A percentile compares a stretch with the other conserved stretches of the same genome.
phyloP scores from a whole-genome alignment of 305 asterid genomes.

The Rubia peregrina region DNA sequence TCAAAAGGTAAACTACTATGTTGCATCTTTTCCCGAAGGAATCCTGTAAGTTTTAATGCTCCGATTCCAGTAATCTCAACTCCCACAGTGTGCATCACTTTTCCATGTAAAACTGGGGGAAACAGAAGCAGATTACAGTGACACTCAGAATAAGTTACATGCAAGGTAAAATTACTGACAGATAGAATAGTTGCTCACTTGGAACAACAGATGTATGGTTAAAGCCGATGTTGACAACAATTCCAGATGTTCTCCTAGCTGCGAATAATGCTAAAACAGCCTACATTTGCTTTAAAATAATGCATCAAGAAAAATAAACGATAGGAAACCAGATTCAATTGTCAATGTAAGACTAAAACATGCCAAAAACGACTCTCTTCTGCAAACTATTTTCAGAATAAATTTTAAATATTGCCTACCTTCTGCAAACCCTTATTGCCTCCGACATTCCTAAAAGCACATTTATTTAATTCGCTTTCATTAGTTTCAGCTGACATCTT shows the following conservation, averaged over 20 bases:
- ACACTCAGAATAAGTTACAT: not conserved
- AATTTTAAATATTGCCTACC: no score
- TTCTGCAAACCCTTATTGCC: no score
- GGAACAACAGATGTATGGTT: conserved; percentile 92
- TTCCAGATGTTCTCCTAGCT: conserved; percentile 82
- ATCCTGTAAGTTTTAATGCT: conserved; percentile 89
- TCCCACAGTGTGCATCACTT: conserved; percentile 82
- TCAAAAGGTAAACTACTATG: conserved; percentile 62
- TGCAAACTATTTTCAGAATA: not conserved
- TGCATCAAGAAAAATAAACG: conserved; percentile 3
- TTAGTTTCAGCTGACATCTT: not conserved
- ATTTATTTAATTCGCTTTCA: not conserved
- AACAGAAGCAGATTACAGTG: conserved; percentile 8
- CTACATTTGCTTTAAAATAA: conserved; percentile 30
- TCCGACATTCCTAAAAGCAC: not conserved
- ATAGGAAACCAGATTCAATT: not conserved
- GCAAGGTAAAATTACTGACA: not conserved
- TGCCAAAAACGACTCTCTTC: not conserved
- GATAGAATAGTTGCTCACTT: conserved; percentile 37
- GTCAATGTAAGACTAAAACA: not conserved
- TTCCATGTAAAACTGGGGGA: conserved; percentile 66
- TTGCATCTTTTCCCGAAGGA: conserved; percentile 83
- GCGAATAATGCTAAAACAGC: conserved; percentile 93
- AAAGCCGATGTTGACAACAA: conserved; percentile 91
- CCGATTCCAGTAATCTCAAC: conserved; percentile 88